Evolutionary conservation across 768 basidiomycete species (phyloP).

Genomic region (Trametopsis cervina): DNA sequence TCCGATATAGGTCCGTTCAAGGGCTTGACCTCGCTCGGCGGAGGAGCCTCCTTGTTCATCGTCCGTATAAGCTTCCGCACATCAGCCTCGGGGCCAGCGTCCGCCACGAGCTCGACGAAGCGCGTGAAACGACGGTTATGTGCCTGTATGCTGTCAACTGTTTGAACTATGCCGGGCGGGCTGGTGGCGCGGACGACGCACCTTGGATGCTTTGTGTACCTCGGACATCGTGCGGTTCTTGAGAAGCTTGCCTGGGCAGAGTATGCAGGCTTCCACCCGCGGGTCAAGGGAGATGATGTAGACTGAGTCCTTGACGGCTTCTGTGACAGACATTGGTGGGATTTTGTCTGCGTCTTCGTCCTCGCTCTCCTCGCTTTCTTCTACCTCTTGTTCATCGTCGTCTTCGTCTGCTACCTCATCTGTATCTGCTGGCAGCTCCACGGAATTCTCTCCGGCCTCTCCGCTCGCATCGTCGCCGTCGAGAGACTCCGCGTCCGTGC

Average conservation of each 20-base stretch:
- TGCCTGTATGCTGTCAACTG: conserved; percentile 33
- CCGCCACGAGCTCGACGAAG: conserved; percentile 36
- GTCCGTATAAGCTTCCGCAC: conserved; percentile 37
- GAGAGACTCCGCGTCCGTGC: conserved; percentile 9
- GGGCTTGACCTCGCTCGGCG: conserved; percentile 1
- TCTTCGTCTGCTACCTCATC: conserved; percentile 16
- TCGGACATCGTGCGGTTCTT: conserved; percentile 51
- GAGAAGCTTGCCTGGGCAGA: conserved; percentile 70
- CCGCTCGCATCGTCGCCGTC: conserved; percentile 20
- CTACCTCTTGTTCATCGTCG: conserved; percentile 25
- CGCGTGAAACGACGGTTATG: conserved; percentile 55
- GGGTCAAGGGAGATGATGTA: conserved; percentile 52
- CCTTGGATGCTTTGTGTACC: conserved; percentile 56
- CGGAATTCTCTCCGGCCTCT: conserved; percentile 15
- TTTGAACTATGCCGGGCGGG: neutral
- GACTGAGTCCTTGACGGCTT: conserved; percentile 58
- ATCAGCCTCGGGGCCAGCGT: conserved; percentile 35
- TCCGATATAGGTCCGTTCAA: conserved; percentile 35
- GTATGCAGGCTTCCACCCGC: conserved; percentile 49
- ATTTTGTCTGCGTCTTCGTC: conserved; percentile 25
- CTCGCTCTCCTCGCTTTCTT: conserved; percentile 15
- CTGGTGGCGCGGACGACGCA: conserved; percentile 34
- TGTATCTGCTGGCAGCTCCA: conserved; percentile 12
- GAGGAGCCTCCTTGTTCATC: conserved; percentile 9
- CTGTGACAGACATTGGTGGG: conserved; percentile 43